Evolutionary conservation across 108 stramenopile species (phyloP).

Genomic region (Aurantiochytrium sp.): DNA sequence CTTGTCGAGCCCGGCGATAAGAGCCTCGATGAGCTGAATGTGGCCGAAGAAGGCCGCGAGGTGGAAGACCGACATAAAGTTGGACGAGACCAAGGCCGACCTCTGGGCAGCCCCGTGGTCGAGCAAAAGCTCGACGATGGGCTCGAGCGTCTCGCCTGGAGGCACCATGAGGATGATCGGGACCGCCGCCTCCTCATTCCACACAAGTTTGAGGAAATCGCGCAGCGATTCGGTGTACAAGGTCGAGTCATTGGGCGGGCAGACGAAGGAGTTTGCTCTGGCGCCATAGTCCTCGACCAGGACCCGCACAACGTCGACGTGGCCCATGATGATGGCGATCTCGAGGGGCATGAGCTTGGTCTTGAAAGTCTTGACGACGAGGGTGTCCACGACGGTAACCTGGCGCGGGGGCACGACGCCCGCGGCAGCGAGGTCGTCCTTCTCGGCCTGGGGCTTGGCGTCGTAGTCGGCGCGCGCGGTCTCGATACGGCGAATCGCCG

Average conservation of each 20-base stretch:
- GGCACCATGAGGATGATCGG: background rate
- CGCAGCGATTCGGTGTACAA: too few species aligned
- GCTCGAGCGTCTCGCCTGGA: background rate
- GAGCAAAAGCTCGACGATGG: background rate
- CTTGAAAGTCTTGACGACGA: background rate
- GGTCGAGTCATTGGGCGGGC: background rate
- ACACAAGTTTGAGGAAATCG: background rate
- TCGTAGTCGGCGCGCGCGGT: background rate
- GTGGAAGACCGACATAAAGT: background rate
- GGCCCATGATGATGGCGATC: background rate
- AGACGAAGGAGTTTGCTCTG: background rate
- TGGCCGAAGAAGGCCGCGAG: background rate
- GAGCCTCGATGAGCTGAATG: background rate
- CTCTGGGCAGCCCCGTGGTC: background rate
- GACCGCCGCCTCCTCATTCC: background rate
- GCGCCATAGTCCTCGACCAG: background rate
- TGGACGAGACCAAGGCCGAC: too few species aligned
- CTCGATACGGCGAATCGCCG: background rate
- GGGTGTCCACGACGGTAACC: background rate
- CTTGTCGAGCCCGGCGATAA: too few species aligned
- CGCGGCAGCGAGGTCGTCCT: background rate
- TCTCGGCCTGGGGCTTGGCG: background rate
- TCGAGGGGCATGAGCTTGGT: background rate
- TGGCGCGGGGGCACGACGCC: background rate
- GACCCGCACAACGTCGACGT: background rate